Evolutionary conservation across 1,284 basidiomycete genomes (phyloP), one percentile per base, ranked within the genome.

Genomic region (Abortiporus biennis): DNA sequence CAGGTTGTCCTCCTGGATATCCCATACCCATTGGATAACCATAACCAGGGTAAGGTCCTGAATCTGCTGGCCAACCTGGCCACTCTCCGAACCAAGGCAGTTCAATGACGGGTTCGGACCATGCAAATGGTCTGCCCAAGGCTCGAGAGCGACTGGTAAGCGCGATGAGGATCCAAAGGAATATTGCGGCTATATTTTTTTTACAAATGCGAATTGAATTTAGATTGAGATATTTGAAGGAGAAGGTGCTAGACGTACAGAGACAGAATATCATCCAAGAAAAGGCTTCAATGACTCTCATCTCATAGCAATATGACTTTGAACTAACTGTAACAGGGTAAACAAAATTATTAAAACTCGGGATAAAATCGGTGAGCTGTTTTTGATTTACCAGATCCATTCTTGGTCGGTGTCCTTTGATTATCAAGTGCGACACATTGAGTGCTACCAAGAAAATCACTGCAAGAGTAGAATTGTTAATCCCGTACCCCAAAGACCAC

Each of bases 221-320:
- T 40, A 23, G 34, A 35, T 42, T 43, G 17, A 40, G 46, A 35
- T 29, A 37, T 48, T 34, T 19, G 25, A 17, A 33, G 39, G 35
- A 30, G 38, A 24, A 35, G 25, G 16, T 60, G 32, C 24, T 63
- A 54, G 13, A 71, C 80, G 37, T 54, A 69, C 78, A 76, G 36
- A 79, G 54, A 42, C 67, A 67, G 53, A 88, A 88, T 42, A 76
- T 64, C 55, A 76, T 68, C 85, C 86, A 89, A 1, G 85, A 87
- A 57, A 88, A 78, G 1, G 81, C 84, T 51, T 86, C 74, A 29
- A 85, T 70, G 42, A 80, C 77, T 58, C 82, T 85, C 78, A 86
- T 84, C 54, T 86, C 74, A 57, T 85, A 82, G 58, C 85, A 89
- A 49, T 74, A 86, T 17, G 64, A 57, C 50, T 66, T 65, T 2